Evolutionary conservation across 192 early-diverging fungal species (phyloP).

Genomic region (Gigaspora rosea): DNA sequence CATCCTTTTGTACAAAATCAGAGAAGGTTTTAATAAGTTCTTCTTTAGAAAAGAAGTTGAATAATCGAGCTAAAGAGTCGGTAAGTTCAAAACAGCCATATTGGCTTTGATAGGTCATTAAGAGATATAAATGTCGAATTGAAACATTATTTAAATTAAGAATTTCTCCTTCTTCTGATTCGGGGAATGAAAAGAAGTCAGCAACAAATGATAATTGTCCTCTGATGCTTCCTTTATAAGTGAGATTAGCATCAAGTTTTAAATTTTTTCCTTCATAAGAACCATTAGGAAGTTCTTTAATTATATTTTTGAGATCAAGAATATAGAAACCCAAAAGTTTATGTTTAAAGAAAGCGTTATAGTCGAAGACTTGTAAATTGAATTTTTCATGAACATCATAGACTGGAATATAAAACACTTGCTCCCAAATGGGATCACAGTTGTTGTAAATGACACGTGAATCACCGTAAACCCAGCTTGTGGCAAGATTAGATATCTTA

Average conservation of each 20-base stretch:
- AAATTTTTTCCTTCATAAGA: conserved; percentile 8
- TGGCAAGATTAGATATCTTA: conserved; percentile 56
- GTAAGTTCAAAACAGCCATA: conserved; percentile 29
- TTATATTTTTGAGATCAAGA: conserved; percentile 57
- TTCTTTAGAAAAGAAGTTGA: conserved; percentile 9
- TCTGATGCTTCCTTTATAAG: conserved; percentile 54
- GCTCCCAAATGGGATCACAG: conserved; percentile 89
- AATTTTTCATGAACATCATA: conserved; percentile 69
- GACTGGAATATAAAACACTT: conserved; percentile 83
- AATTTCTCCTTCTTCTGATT: not conserved
- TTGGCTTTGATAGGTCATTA: conserved; percentile 16
- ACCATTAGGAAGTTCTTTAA: conserved; percentile 49
- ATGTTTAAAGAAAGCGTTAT: conserved; percentile 78
- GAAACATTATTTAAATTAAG: not conserved
- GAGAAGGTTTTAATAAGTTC: conserved; percentile 1
- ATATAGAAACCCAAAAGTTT: conserved; percentile 68
- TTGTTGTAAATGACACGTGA: conserved; percentile 83
- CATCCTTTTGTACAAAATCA: not conserved
- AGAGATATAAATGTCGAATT: not conserved
- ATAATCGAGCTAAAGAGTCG: not conserved
- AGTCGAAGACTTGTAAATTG: conserved; percentile 75
- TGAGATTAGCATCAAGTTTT: not conserved
- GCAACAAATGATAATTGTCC: conserved; percentile 62
- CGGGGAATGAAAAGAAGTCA: conserved; percentile 55
- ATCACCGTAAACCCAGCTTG: conserved; percentile 60